Evolutionary conservation across 139 green algal species (phyloP).

Genomic region (Trebouxia sp.): DNA sequence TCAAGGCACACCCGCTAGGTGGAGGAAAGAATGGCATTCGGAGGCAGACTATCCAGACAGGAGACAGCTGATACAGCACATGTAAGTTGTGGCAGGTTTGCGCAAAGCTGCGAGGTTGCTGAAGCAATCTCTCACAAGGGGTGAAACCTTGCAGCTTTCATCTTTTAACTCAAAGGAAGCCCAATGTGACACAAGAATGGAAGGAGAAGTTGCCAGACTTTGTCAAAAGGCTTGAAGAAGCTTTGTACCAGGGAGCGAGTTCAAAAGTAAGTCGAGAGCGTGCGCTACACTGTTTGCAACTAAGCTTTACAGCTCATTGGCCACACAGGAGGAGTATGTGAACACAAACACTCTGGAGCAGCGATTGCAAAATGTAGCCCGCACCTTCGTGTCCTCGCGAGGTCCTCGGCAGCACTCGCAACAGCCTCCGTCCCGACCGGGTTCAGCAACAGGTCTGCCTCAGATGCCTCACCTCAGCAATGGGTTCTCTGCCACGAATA

Average conservation of each 20-base stretch:
- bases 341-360: slow-evolving; percentile 79
- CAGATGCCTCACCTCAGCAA: slow-evolving; percentile 37
- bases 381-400: slow-evolving; percentile 58
- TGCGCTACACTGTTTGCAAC: not conserved
- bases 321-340: slow-evolving; percentile 81
- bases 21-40: slow-evolving; percentile 1
- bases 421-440: slow-evolving; percentile 24
- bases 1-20: not conserved
- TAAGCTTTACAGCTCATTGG: not conserved
- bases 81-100: slow-evolving; percentile 30
- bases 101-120: not conserved
- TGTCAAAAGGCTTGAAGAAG: slow-evolving; percentile 79
- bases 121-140: slow-evolving; percentile 5
- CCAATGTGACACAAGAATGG: slow-evolving; percentile 32
- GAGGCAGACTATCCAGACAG: slow-evolving; percentile 40
- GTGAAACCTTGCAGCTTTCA: slow-evolving; percentile 12
- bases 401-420: not conserved
- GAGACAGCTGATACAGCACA: slow-evolving; percentile 48
- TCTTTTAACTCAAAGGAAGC: slow-evolving; percentile 24
- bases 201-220: slow-evolving; percentile 84
- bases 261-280: not conserved
- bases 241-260: slow-evolving; percentile 71
- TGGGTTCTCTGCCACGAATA: not conserved
- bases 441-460: slow-evolving; percentile 26
- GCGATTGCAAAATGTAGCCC: slow-evolving; percentile 80